Conservation (phyloP, 2,329 filamentous ascomycete genomes). For the Pseudogymnoascus sp. region DNA sequence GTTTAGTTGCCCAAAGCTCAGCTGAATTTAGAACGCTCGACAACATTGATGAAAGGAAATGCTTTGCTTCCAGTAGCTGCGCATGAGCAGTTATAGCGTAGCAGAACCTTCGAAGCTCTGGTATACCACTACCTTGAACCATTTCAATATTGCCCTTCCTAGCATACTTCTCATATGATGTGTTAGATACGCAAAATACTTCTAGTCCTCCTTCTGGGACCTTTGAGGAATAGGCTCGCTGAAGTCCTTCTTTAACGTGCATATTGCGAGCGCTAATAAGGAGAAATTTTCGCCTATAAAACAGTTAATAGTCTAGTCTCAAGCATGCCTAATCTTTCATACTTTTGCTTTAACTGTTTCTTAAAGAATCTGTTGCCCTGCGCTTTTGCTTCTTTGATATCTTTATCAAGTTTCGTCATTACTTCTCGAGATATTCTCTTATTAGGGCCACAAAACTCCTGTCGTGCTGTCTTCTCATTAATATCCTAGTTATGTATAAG, state of each 20-base stretch:
- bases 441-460: slow-evolving; percentile 24
- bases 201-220: slow-evolving; percentile 21
- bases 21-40: slow-evolving; percentile 27
- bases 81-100: slow-evolving; percentile 29
- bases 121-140: slow-evolving; percentile 28
- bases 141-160: slow-evolving; percentile 25
- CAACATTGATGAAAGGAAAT: slow-evolving; percentile 26
- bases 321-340: background rate
- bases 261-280: slow-evolving; percentile 28
- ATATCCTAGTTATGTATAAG: slow-evolving; percentile 24
- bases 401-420: slow-evolving; percentile 24
- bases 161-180: slow-evolving; percentile 29
- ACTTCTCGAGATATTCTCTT: slow-evolving; percentile 18
- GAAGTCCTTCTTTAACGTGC: slow-evolving; percentile 26
- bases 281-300: slow-evolving; percentile 23
- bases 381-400: slow-evolving; percentile 24
- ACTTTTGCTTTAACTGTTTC: slow-evolving; percentile 20
- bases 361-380: slow-evolving; percentile 19
- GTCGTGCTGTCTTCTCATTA: slow-evolving; percentile 22
- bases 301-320: slow-evolving; percentile 9
- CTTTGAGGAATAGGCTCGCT: slow-evolving; percentile 23
- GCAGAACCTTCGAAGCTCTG: slow-evolving; percentile 30
- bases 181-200: slow-evolving; percentile 33
- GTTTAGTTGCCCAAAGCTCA: slow-evolving; percentile 23
- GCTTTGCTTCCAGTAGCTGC: slow-evolving; percentile 26